These are phyloP conservation scores for Lepidium aucheri DNA, from an alignment of 345 rosid genomes.

Conservation along the genomic window DNA sequence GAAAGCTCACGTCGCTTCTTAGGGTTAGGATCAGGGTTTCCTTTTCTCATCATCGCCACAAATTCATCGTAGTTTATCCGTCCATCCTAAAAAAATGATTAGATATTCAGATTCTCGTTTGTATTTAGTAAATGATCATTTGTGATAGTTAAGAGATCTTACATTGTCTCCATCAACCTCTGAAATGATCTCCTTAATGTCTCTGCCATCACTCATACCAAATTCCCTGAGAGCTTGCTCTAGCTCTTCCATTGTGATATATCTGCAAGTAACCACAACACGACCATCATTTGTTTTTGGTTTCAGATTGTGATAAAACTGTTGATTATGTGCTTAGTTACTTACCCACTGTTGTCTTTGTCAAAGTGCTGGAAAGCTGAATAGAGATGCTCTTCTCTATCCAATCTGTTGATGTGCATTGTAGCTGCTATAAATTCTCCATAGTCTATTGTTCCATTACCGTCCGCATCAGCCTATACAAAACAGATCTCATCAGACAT, in stretches of 20 bases:
- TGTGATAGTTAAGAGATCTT: constrained; percentile 18
- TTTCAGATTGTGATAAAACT: constrained; percentile 1
- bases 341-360: constrained; percentile 82
- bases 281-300: not conserved
- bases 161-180: constrained; percentile 81
- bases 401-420: constrained; percentile 73
- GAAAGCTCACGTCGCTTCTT: constrained; percentile 74
- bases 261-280: constrained; percentile 22
- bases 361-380: constrained; percentile 83
- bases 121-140: not conserved
- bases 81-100: constrained; percentile 53
- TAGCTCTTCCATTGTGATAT: constrained; percentile 79
- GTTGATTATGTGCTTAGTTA: not conserved
- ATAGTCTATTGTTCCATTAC: constrained; percentile 73
- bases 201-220: constrained; percentile 74
- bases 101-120: not conserved
- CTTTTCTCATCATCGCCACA: constrained; percentile 96
- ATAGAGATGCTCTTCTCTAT: constrained; percentile 68
- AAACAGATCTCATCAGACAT: not conserved
- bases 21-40: constrained; percentile 66
- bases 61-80: constrained; percentile 87
- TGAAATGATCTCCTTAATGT: constrained; percentile 65
- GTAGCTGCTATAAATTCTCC: constrained; percentile 79
- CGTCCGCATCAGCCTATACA: constrained; percentile 80
- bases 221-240: constrained; percentile 80